These are phyloP conservation scores for Eucalyptus sp. DNA, from an alignment of 345 rosid genomes.

Conservation along the genomic window DNA sequence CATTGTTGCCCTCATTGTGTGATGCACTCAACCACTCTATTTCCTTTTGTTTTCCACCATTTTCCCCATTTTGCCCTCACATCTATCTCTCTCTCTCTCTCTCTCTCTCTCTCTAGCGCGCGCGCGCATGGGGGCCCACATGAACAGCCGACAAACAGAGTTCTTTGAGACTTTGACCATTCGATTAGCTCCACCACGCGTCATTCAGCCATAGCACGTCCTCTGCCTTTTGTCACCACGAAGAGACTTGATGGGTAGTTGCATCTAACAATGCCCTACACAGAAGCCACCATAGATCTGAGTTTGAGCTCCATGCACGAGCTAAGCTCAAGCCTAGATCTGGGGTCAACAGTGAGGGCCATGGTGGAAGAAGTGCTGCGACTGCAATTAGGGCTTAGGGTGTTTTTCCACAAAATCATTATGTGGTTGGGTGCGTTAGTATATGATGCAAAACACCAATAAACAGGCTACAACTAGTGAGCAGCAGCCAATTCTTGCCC, in stretches of 20 bases:
- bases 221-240: background rate
- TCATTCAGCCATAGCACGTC: background rate
- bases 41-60: background rate
- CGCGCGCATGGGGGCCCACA: fast-evolving
- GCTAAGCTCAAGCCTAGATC: background rate
- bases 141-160: background rate
- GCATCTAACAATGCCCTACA: background rate
- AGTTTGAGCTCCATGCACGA: background rate
- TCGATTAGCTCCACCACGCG: fast-evolving
- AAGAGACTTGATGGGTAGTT: background rate
- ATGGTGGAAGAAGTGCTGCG: background rate
- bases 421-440: background rate
- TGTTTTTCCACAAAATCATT: background rate
- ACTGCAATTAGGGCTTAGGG: background rate
- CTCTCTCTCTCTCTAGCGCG: background rate
- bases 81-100: background rate
- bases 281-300: background rate
- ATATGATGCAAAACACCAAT: background rate
- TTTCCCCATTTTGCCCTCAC: background rate
- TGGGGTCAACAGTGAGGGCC: background rate
- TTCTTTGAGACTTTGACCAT: background rate
- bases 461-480: background rate
- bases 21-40: background rate
- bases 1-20: background rate
- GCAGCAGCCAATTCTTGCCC: background rate